phyloP scores from a whole-genome alignment of 176 grass and related monocot species.

The Avena eriantha region DNA sequence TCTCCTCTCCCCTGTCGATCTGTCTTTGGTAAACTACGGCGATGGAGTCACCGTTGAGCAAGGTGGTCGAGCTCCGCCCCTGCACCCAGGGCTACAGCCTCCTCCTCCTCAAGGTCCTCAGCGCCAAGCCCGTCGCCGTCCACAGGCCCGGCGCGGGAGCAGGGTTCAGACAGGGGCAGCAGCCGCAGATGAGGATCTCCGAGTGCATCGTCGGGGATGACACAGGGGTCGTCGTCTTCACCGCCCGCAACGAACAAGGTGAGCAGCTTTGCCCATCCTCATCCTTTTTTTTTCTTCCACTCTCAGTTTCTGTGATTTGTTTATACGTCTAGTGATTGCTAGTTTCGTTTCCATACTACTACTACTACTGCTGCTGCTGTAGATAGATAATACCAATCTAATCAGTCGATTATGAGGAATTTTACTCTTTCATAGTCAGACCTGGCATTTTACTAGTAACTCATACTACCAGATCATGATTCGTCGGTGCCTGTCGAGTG shows the following conservation, averaged over 20 bases:
- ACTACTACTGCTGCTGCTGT: too few relatives aligned
- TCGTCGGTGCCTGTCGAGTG: too few relatives aligned
- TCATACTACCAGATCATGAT: not conserved
- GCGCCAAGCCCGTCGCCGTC: conserved; percentile 52
- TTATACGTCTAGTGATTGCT: not conserved
- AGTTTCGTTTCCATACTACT: not conserved
- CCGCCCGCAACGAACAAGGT: conserved; percentile 85
- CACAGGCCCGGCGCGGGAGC: not conserved
- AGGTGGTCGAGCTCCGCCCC: conserved; percentile 73
- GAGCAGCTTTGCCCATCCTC: not conserved
- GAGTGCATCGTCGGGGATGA: conserved; percentile 90
- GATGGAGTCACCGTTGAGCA: conserved; percentile 48
- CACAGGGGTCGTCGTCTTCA: conserved; percentile 79
- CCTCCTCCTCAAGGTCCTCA: conserved; percentile 63
- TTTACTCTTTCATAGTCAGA: not conserved
- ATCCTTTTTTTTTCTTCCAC: not conserved
- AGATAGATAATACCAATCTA: too few relatives aligned
- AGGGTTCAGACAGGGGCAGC: not conserved
- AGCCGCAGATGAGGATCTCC: conserved; percentile 62
- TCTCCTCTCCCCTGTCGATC: too few relatives aligned
- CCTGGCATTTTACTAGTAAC: not conserved
- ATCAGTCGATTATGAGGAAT: not conserved
- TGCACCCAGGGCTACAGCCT: conserved; percentile 64
- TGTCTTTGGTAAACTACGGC: not conserved
- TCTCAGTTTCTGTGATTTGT: too few relatives aligned